These are phyloP conservation scores for Logfia minima DNA, from an alignment of 129 eudicot species.

Conservation along the genomic window DNA sequence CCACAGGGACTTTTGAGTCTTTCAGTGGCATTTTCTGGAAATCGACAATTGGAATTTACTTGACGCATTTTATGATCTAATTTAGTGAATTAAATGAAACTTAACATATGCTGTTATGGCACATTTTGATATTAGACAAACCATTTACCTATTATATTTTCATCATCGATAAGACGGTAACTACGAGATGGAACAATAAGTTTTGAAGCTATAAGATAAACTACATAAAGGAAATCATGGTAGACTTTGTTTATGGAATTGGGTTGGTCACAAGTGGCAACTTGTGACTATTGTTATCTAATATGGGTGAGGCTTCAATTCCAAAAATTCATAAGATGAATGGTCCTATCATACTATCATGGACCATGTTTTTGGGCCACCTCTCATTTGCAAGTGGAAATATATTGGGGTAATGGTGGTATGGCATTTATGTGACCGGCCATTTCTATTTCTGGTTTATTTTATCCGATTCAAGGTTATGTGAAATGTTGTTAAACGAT, in stretches of 20 bases:
- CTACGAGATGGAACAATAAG: no score
- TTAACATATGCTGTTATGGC: neutral
- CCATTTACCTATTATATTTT: neutral
- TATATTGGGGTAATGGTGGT: slow-evolving; percentile 15
- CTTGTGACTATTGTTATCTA: slow-evolving; percentile 12
- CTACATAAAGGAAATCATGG: slow-evolving; percentile 13
- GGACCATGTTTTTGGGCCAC: slow-evolving; percentile 41
- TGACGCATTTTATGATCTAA: no score
- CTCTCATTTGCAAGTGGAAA: slow-evolving; percentile 19
- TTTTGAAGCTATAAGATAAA: no score
- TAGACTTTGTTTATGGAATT: slow-evolving; percentile 12
- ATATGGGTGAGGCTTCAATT: slow-evolving; percentile 13
- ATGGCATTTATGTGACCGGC: neutral
- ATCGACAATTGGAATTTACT: no score
- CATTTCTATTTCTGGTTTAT: neutral
- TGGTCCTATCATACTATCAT: slow-evolving; percentile 18
- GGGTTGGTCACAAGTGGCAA: slow-evolving; percentile 20
- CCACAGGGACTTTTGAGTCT: no score
- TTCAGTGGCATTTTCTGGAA: no score
- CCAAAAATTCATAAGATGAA: neutral
- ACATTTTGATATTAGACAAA: neutral
- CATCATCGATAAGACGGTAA: neutral
- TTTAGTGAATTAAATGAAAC: no score
- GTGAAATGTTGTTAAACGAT: neutral
- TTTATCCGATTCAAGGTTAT: neutral